phyloP scores from a whole-genome alignment of 345 rosid species.

The Aurinia saxatilis region DNA sequence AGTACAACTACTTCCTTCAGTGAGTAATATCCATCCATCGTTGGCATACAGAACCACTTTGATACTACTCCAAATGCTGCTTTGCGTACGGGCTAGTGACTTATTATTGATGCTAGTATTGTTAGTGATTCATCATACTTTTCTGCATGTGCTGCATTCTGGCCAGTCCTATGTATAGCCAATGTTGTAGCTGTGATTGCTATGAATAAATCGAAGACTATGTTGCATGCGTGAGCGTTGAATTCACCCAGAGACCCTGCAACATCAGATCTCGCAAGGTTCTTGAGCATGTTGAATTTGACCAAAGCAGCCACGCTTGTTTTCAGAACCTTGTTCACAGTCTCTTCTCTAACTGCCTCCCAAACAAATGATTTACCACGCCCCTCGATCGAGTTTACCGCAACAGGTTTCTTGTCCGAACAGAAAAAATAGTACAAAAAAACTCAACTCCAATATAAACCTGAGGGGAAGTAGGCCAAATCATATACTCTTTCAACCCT shows the following conservation, averaged over 20 bases:
- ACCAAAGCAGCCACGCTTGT: too few species aligned
- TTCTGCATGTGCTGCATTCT: constrained; percentile 65
- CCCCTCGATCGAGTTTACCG: too few species aligned
- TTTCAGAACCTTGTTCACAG: too few species aligned
- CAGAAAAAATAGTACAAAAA: too few species aligned
- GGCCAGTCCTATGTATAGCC: constrained; percentile 85
- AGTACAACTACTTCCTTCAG: constrained; percentile 17
- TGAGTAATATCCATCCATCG: constrained; percentile 7
- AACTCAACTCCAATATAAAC: constrained; percentile 88
- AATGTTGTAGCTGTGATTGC: constrained; percentile 93
- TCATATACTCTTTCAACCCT: constrained; percentile 86
- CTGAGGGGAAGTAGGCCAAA: constrained; percentile 96
- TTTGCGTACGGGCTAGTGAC: background rate
- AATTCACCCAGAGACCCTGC: too few species aligned
- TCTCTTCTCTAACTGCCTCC: too few species aligned
- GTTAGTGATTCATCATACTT: constrained; percentile 10
- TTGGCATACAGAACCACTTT: background rate
- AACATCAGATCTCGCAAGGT: too few species aligned
- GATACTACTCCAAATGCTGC: constrained; percentile 7
- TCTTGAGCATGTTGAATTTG: too few species aligned
- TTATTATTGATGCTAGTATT: background rate
- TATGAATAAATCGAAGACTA: too few species aligned
- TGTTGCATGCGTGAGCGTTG: too few species aligned
- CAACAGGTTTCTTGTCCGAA: too few species aligned
- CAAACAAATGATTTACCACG: too few species aligned